Conservation (phyloP, 495 filamentous ascomycete genomes). For the Endocarpon pusillum region DNA sequence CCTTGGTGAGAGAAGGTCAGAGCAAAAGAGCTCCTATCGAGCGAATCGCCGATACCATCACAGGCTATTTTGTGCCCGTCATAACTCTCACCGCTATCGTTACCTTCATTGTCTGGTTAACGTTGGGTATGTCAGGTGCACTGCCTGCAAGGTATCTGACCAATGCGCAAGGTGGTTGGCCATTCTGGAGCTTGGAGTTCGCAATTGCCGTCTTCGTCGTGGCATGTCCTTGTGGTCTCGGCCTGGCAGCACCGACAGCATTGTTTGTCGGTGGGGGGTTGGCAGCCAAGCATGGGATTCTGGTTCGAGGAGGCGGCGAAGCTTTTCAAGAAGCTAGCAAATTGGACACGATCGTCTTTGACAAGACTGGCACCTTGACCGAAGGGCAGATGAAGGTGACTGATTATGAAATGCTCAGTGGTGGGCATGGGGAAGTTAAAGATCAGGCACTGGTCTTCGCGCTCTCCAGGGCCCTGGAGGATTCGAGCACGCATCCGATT, state of each 20-base stretch:
- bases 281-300: constrained; percentile 73
- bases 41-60: constrained; percentile 65
- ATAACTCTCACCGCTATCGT: constrained; percentile 65
- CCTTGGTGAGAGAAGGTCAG: constrained; percentile 81
- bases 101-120: constrained; percentile 75
- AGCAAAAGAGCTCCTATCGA: constrained; percentile 76
- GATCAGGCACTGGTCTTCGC: constrained; percentile 33
- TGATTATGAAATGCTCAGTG: constrained; percentile 41
- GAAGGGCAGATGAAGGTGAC: constrained; percentile 68
- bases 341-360: constrained; percentile 78
- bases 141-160: constrained; percentile 53
- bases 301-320: constrained; percentile 90
- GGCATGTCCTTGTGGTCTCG: constrained; percentile 86
- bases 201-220: constrained; percentile 91
- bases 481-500: constrained; percentile 73
- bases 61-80: constrained; percentile 75
- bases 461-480: constrained; percentile 51
- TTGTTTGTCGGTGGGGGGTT: constrained; percentile 82
- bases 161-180: constrained; percentile 54
- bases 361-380: constrained; percentile 91
- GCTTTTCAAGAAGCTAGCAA: constrained; percentile 87
- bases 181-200: constrained; percentile 77
- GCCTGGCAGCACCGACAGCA: constrained; percentile 81
- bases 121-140: constrained; percentile 49
- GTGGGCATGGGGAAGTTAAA: constrained; percentile 17